Base-by-base conservation (phyloP, 257 asterid genomes). In the Solanum pennellii region DNA sequence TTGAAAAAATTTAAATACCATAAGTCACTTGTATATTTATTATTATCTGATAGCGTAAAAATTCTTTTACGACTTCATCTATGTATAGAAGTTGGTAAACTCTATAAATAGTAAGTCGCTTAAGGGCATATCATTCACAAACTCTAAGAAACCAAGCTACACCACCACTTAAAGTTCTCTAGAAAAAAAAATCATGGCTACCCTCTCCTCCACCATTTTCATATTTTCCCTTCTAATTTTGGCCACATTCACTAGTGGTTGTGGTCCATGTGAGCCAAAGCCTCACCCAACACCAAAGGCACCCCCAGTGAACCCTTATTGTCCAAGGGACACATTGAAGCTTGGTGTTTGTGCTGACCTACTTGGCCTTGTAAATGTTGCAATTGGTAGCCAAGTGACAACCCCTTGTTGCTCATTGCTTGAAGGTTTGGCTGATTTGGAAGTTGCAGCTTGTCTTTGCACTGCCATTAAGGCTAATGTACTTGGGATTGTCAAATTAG, bases 401-500 rank as follows among this genome's bases (percentile, higher is more conserved):
- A 35, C 52, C 56, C 87, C 83, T 39, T 88, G 89, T 49, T 88
- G 89, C 87, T 4, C 80, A 20, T 68, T 88, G 35, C 88, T 88
- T 39, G 29, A 56, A 84, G 89, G 89, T 31, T 37, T 88, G 25
- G 89, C 73, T 27, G 87, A 88, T 88, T 82, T 95, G 91, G 98
- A 96, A 92, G 98, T 83, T 65, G 99, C 98, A 1, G 98, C 92
- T 44, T 84, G 89, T 33, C 87, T 88, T 25, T 88, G 89, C 86
- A 84, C 88, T 29, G 89, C 89, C 21, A 62, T 88, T 79, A 88
- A 84, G 45, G 86, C 88, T 44, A 88, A 88, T 76, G 80, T 88
- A 33, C 95, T 96, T 1, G 98, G 99, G n/a, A 94, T 80, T 80
- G 41, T 95, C 49, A 94, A 95, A 92, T 88, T 96, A 91, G 86